Evolutionary conservation across 1,139 yeast species (phyloP), one percentile per base, ranked within the genome.

Genomic region (Kluyveromyces sp.): DNA sequence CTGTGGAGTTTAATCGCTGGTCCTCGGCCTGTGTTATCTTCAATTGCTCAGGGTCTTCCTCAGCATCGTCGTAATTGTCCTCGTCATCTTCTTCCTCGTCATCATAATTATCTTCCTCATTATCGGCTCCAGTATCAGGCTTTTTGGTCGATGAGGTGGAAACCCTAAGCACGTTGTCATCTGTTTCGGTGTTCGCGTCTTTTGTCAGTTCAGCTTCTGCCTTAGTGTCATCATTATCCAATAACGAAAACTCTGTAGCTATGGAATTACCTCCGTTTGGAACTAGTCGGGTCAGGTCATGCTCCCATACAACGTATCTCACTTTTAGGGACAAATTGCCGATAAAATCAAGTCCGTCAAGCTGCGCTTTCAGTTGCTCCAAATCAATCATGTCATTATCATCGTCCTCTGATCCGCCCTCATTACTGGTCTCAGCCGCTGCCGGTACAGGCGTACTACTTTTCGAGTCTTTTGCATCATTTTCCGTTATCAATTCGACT

Each of bases 221-320:
- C 16, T 29, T 7, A 1, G 56, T 44, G 29, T 55, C 61, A 13
- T 56, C 61, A 3, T 50, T 53, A 13, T 55, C 59, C 3, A 54
- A 9, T 8, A 29, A 51, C 6, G 48, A 46, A 4, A 54, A 56
- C 19, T 30, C 30, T 13, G 36, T 30, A 1, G 53, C 48, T 9
- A 22, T 9, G 9, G 8, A 6, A 22, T 6, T 9, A 22, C 26
- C 9, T 8, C 61, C 63, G 16, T 57, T 49, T 42, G 56, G 60
- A 25, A 69, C 77, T 51, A 67, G 70, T 44, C 64, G 69, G 56
- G 80, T 85, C 13, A 83, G 73, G 4, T 88, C 92, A 55, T 77
- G 79, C 53, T 83, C 89, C 78, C 86, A 83, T 20, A 83, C 65
- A 16, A 83, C 71, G 52, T 82, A 83, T 52, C 92, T 68, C 31